A percentile compares a stretch with the other conserved stretches of the same genome.
Conservation (phyloP, 371 early-diverging fungal genomes). For the Mucor piriformis region DNA sequence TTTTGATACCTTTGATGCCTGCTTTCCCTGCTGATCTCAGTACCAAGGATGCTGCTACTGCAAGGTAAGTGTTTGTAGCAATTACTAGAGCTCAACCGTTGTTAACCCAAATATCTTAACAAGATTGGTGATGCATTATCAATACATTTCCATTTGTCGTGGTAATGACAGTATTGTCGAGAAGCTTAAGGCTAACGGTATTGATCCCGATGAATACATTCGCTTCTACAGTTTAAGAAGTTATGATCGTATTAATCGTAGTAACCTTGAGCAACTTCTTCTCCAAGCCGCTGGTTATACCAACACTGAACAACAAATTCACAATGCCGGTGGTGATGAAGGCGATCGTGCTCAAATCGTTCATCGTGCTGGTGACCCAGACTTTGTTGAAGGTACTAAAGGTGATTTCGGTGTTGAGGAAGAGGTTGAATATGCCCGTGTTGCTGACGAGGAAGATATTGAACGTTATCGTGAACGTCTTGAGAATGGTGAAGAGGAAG, state of each 20-base stretch:
- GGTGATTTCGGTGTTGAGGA: constrained; percentile 33
- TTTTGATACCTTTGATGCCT: constrained; percentile 92
- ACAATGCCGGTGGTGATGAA: constrained; percentile 18
- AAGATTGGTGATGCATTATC: constrained; percentile 74
- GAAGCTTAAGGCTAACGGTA: constrained; percentile 55
- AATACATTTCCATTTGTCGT: constrained; percentile 75
- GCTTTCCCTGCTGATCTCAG: constrained; percentile 87
- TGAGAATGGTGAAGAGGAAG: constrained; percentile 16
- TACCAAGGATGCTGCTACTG: constrained; percentile 76
- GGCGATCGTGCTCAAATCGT: constrained; percentile 27
- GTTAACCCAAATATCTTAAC: too few species aligned
- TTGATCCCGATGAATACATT: constrained; percentile 69
- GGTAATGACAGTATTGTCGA: constrained; percentile 66
- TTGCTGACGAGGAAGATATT: constrained; percentile 20
- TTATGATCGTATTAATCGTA: constrained; percentile 62
- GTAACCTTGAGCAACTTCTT: constrained; percentile 38
- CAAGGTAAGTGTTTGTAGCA: too few species aligned
- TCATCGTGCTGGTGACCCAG: constrained; percentile 35
- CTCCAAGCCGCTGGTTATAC: constrained; percentile 41
- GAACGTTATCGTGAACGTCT: constrained; percentile 8
- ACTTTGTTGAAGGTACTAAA: constrained; percentile 35
- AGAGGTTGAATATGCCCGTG: constrained; percentile 38
- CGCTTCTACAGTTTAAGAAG: constrained; percentile 73
- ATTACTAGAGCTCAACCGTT: too few species aligned
- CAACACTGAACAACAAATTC: constrained; percentile 23